phyloP scores from a whole-genome alignment of 495 filamentous ascomycete genomes.

The Pseudotulostoma volvatum region DNA sequence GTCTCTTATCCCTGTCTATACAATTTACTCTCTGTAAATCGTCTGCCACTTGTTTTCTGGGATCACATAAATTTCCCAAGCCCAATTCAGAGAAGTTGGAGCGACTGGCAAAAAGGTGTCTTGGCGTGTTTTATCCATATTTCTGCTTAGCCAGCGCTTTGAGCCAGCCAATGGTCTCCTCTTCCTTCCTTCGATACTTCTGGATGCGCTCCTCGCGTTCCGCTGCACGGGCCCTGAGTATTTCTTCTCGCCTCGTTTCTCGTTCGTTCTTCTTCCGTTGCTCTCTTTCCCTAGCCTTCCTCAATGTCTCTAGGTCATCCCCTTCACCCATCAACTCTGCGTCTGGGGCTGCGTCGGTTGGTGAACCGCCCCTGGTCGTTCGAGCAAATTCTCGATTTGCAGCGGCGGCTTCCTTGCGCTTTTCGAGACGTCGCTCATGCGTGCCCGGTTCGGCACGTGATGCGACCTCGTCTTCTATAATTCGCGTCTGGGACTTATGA shows the following conservation, averaged over 20 bases:
- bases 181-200: conserved; percentile 28
- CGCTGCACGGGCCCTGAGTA: conserved; percentile 21
- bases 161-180: conserved; percentile 30
- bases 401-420: conserved; percentile 43
- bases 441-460: conserved; percentile 78
- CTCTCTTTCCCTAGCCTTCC: conserved; percentile 23
- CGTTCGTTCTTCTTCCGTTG: conserved; percentile 29
- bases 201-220: conserved; percentile 29
- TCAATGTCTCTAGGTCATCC: conserved; percentile 23
- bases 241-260: conserved; percentile 27
- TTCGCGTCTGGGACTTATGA: conserved; percentile 18
- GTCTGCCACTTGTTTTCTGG: too few relatives aligned
- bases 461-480: conserved; percentile 50
- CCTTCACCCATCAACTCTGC: conserved; percentile 26
- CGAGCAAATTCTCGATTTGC: conserved; percentile 32
- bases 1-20: too few relatives aligned
- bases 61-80: too few relatives aligned
- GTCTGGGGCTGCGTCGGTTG: conserved; percentile 23
- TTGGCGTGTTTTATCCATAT: conserved; percentile 26
- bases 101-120: too few relatives aligned
- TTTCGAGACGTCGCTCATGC: conserved; percentile 73
- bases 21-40: too few relatives aligned
- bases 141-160: conserved; percentile 29
- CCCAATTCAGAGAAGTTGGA: too few relatives aligned
- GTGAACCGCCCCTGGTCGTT: conserved; percentile 23